Conservation (phyloP, 108 stramenopile species). For the Aurantiochytrium sp. region DNA sequence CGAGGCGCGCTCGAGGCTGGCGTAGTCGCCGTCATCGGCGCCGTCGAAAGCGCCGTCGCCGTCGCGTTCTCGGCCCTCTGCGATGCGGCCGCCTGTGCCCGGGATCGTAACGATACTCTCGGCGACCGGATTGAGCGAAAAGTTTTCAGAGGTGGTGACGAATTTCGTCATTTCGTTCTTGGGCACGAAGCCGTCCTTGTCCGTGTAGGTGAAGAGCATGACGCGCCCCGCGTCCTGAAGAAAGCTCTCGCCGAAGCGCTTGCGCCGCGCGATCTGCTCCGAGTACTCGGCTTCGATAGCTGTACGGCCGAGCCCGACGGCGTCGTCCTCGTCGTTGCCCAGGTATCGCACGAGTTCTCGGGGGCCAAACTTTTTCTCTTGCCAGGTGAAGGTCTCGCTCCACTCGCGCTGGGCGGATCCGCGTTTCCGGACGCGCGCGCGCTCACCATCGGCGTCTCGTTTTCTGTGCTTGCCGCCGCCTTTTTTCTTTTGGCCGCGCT, state of each 20-base stretch:
- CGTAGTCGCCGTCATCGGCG: neutral
- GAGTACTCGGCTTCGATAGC: constrained; percentile 2
- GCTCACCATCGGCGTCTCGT: neutral
- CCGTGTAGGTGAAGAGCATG: constrained; percentile 26
- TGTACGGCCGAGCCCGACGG: neutral
- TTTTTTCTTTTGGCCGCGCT: neutral
- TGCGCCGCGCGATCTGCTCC: neutral
- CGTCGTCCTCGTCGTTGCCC: neutral
- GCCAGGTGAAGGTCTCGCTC: constrained; percentile 21
- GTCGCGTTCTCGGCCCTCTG: neutral
- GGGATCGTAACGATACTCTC: constrained; percentile 25
- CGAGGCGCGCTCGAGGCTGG: neutral
- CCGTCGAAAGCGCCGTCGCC: neutral
- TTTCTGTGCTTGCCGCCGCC: neutral
- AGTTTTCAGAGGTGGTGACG: neutral
- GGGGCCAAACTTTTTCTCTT: constrained; percentile 26
- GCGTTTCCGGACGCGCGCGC: neutral
- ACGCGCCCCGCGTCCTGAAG: neutral
- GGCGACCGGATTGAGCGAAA: constrained; percentile 3
- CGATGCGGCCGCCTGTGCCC: neutral
- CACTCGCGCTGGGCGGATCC: neutral
- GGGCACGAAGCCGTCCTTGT: constrained; percentile 23
- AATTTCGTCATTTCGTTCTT: constrained; percentile 27
- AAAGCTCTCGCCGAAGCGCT: neutral
- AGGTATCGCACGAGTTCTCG: neutral